A percentile compares a stretch with the other conserved stretches of the same genome.
Evolutionary conservation across 345 rosid species (phyloP).

Genomic region (Populus euphratica): DNA sequence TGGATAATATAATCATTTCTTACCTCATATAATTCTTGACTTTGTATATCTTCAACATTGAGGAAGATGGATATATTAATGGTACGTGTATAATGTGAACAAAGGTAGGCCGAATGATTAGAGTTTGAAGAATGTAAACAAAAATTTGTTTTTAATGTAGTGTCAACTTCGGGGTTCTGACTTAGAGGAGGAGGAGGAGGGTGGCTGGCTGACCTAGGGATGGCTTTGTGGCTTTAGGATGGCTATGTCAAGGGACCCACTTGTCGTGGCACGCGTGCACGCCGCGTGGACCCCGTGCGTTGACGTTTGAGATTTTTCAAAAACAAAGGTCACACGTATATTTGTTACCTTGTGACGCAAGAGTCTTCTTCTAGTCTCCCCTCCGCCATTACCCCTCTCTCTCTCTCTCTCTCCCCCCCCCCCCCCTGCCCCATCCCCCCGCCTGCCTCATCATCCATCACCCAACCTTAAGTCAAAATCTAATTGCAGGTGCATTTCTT

Average conservation of each 20-base stretch:
- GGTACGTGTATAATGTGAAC: constrained; percentile 4
- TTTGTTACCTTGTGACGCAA: constrained; percentile 26
- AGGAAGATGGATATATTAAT: neutral
- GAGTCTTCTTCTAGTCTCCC: neutral
- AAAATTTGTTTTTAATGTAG: neutral
- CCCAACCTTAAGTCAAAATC: constrained; percentile 26
- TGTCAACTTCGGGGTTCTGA: constrained; percentile 50
- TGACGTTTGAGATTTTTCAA: constrained; percentile 27
- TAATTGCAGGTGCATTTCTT: neutral
- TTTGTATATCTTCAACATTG: neutral
- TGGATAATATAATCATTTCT: too few relatives aligned
- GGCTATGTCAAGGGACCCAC: constrained; percentile 33
- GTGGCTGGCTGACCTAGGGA: neutral
- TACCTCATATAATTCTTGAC: neutral
- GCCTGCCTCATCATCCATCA: constrained; percentile 2
- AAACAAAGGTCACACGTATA: constrained; percentile 9
- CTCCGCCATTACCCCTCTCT: constrained; percentile 9
- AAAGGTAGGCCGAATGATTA: constrained; percentile 15
- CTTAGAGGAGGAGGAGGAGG: constrained; percentile 22
- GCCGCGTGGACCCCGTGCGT: constrained; percentile 51
- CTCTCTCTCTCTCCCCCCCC: constrained; percentile 9
- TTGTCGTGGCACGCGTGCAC: constrained; percentile 65
- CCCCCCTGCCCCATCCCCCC: neutral
- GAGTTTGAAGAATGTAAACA: neutral
- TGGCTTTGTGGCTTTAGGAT: neutral